Conservation (phyloP, 129 eudicot genomes). For the Artemisia tridentata region DNA sequence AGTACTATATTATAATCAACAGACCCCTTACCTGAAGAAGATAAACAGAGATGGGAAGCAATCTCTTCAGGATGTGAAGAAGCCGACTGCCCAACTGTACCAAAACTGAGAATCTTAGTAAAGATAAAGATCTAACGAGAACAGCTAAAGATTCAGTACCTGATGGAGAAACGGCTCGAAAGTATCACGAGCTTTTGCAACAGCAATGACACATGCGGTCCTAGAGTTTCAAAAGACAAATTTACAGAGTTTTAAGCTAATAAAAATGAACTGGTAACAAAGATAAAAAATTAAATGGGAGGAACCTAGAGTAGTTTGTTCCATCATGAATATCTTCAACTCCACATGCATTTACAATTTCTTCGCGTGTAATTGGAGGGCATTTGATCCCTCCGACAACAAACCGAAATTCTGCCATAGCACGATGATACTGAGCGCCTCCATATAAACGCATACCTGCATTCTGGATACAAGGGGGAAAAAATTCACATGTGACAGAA, state of each 20-base stretch:
- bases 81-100: constrained; percentile 87
- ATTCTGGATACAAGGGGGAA: constrained; percentile 46
- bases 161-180: constrained; percentile 95
- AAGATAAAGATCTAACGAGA: background rate
- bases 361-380: constrained; percentile 97
- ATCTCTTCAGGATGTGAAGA: constrained; percentile 86
- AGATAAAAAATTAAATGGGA: constrained; percentile 11
- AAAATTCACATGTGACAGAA: background rate
- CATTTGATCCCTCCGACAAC: constrained; percentile 97
- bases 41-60: constrained; percentile 87
- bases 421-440: constrained; percentile 99
- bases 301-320: constrained; percentile 88
- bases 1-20: constrained; percentile 1
- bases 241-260: constrained; percentile 1
- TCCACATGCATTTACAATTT: constrained; percentile 99
- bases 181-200: constrained; percentile 98
- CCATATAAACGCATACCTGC: constrained; percentile 99
- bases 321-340: constrained; percentile 99
- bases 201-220: constrained; percentile 99
- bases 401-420: constrained; percentile 99
- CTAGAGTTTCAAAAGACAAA: constrained; percentile 31
- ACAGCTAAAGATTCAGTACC: constrained; percentile 34
- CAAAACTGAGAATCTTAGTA: constrained; percentile 16
- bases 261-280: background rate
- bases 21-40: constrained; percentile 80